A percentile compares a stretch with the other conserved stretches of the same genome.
Conservation (phyloP, 139 green algal genomes). For the Zygnema circumcarinatum region DNA sequence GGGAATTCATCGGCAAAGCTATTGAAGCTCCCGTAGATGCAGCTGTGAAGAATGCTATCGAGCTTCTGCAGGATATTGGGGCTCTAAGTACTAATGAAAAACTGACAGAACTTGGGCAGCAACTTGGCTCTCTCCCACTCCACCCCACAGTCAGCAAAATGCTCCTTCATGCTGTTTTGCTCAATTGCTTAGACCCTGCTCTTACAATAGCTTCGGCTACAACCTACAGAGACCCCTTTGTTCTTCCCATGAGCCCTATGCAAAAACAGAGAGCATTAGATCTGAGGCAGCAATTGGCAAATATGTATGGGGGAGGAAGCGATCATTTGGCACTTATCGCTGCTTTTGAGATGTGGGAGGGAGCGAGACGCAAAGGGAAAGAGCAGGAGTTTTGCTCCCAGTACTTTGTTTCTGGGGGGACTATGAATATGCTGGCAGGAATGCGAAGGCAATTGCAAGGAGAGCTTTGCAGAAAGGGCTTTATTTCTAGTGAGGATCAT, state of each 20-base stretch:
- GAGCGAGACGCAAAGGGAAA: neutral
- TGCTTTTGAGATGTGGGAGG: slow-evolving; percentile 57
- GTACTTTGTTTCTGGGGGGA: slow-evolving; percentile 26
- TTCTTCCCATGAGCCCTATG: slow-evolving; percentile 26
- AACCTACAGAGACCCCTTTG: slow-evolving; percentile 46
- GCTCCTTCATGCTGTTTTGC: slow-evolving; percentile 62
- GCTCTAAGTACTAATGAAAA: slow-evolving; percentile 51
- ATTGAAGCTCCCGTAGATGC: slow-evolving; percentile 54
- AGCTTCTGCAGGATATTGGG: slow-evolving; percentile 60
- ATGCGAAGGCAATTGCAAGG: slow-evolving; percentile 43
- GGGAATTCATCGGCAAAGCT: slow-evolving; percentile 59
- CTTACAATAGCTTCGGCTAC: slow-evolving; percentile 62
- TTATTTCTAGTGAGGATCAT: slow-evolving; percentile 8
- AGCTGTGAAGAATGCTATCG: slow-evolving; percentile 38
- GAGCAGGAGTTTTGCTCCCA: slow-evolving; percentile 19
- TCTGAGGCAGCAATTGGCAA: slow-evolving; percentile 5
- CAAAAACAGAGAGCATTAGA: slow-evolving; percentile 31
- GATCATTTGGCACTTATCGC: slow-evolving; percentile 65
- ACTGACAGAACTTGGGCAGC: slow-evolving; percentile 61
- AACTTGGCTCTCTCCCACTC: slow-evolving; percentile 63
- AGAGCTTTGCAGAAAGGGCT: slow-evolving; percentile 42
- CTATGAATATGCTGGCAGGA: slow-evolving; percentile 45
- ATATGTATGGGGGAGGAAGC: slow-evolving; percentile 27
- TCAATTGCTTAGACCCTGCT: slow-evolving; percentile 63
- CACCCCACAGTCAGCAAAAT: slow-evolving; percentile 65